Evolutionary conservation across 306 rosid genomes (phyloP).

Genomic region (Rosa lucieae): DNA sequence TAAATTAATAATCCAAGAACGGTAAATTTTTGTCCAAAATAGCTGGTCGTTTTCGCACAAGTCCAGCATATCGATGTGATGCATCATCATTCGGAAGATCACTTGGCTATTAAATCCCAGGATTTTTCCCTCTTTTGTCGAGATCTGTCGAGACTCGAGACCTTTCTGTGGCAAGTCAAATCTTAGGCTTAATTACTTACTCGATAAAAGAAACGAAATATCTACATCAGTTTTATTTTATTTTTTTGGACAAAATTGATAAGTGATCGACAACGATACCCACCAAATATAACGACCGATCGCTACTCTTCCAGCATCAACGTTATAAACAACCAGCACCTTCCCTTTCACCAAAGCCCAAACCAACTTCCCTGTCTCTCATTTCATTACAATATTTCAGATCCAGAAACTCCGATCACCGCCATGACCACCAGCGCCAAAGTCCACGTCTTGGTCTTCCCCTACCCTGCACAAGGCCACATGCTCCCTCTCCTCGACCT

Average conservation of each 20-base stretch:
- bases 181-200: background rate
- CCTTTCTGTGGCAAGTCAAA: background rate
- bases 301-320: background rate
- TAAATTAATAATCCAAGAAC: too few species aligned
- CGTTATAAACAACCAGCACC: background rate
- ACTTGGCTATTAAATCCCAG: too few species aligned
- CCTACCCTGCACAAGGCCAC: slow-evolving; percentile 29
- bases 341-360: background rate
- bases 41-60: too few species aligned
- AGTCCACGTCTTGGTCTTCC: slow-evolving; percentile 16
- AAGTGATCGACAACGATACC: background rate
- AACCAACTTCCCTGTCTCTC: background rate
- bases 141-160: too few species aligned
- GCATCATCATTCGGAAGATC: too few species aligned
- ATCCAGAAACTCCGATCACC: background rate
- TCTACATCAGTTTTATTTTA: too few species aligned
- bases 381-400: background rate
- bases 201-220: too few species aligned
- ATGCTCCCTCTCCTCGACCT: slow-evolving; percentile 32
- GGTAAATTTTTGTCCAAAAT: too few species aligned
- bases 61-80: too few species aligned
- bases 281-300: background rate
- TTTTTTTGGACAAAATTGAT: background rate
- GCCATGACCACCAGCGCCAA: background rate
- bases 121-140: too few species aligned